These are phyloP conservation scores for Pisolithus sp. DNA, from an alignment of 768 basidiomycete species.

Conservation along the genomic window DNA sequence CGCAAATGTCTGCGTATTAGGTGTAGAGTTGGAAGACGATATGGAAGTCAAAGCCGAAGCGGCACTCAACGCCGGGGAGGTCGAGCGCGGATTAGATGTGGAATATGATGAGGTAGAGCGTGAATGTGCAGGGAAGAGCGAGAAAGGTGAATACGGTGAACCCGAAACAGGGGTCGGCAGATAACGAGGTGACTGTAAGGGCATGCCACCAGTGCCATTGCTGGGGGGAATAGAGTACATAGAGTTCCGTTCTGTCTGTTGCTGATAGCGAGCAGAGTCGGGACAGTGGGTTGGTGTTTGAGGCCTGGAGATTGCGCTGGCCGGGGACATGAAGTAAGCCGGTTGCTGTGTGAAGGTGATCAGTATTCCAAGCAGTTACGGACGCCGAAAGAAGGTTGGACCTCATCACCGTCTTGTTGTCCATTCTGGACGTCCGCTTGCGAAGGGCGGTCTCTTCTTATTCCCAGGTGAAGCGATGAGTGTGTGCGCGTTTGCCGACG, in stretches of 20 bases:
- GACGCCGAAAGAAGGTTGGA: slow-evolving; percentile 2
- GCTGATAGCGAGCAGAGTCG: slow-evolving; percentile 27
- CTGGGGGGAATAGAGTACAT: slow-evolving; percentile 19
- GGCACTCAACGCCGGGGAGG: slow-evolving; percentile 59
- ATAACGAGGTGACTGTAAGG: slow-evolving; percentile 36
- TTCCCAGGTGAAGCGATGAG: slow-evolving; percentile 28
- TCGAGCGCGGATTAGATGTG: slow-evolving; percentile 44
- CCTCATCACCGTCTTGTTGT: slow-evolving; percentile 25
- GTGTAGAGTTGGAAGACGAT: slow-evolving; percentile 33
- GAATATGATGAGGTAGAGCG: slow-evolving; percentile 39
- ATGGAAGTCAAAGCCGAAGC: slow-evolving; percentile 48
- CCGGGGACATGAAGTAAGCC: slow-evolving; percentile 32
- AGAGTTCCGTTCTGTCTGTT: slow-evolving; percentile 27
- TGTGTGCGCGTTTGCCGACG: slow-evolving; percentile 39
- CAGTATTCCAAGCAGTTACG: slow-evolving; percentile 1
- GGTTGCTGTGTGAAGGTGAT: slow-evolving; percentile 16
- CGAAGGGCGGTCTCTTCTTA: slow-evolving; percentile 23
- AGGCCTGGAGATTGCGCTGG: slow-evolving; percentile 32
- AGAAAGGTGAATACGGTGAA: slow-evolving; percentile 41
- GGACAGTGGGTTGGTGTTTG: slow-evolving; percentile 32
- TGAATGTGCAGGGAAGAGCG: slow-evolving; percentile 39
- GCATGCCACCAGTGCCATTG: slow-evolving; percentile 17
- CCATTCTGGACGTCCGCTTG: slow-evolving; percentile 7
- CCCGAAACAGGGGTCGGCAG: slow-evolving; percentile 42
- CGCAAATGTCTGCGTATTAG: slow-evolving; percentile 26